A percentile compares a stretch with the other conserved stretches of the same genome.
These are phyloP conservation scores for Ophiostoma himal-ulmi DNA, from an alignment of 2,329 filamentous ascomycete genomes.

Conservation along the genomic window DNA sequence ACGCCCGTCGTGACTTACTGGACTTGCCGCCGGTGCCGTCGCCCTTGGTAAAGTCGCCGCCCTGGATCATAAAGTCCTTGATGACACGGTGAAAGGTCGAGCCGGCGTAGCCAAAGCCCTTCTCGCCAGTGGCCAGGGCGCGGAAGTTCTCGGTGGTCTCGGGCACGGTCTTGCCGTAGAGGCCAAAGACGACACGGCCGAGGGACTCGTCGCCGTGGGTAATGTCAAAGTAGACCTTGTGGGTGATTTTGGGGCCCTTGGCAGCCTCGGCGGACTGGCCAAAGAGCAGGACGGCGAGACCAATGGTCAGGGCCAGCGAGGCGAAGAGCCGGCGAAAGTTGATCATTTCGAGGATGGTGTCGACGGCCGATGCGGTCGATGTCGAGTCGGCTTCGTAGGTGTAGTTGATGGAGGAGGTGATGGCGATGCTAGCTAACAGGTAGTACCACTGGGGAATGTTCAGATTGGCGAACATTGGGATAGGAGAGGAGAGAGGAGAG, in stretches of 20 bases:
- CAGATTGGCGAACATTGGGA: not conserved
- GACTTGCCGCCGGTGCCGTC: conserved; percentile 83
- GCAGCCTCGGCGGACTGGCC: conserved; percentile 65
- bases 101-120: conserved; percentile 76
- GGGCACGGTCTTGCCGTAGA: conserved; percentile 83
- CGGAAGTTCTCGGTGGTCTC: conserved; percentile 71
- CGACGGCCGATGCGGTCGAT: not conserved
- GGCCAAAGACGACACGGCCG: conserved; percentile 71
- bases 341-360: conserved; percentile 53
- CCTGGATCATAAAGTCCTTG: conserved; percentile 88
- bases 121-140: conserved; percentile 76
- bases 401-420: conserved; percentile 6
- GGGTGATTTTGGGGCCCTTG: conserved; percentile 90
- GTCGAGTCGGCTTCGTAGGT: not conserved
- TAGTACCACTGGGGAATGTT: conserved; percentile 19
- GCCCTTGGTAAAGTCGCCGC: conserved; percentile 78
- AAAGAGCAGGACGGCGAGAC: conserved; percentile 68
- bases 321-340: conserved; percentile 64
- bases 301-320: conserved; percentile 69
- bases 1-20: conserved; percentile 46
- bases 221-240: conserved; percentile 91
- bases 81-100: conserved; percentile 86
- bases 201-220: conserved; percentile 66
- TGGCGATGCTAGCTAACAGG: conserved; percentile 8
- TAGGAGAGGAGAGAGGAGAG: not conserved